Evolutionary conservation across 2,329 filamentous ascomycete species (phyloP).

Genomic region (Microdochium trichocladiopsis): DNA sequence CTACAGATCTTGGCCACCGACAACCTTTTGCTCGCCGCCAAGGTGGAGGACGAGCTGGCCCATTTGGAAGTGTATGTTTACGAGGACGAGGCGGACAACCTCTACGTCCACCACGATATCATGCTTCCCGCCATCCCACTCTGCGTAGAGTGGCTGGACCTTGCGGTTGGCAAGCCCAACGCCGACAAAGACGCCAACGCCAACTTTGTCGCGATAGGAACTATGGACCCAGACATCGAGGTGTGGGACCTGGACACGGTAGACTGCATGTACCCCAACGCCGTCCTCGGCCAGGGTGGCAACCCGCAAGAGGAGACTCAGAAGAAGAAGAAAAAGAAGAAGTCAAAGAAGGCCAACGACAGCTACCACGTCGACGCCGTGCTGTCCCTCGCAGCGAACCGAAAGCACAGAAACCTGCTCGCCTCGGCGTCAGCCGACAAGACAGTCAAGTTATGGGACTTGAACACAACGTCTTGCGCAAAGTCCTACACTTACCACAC

Average conservation of each 20-base stretch:
- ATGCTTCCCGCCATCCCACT: slow-evolving; percentile 97
- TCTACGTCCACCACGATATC: slow-evolving; percentile 98
- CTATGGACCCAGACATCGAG: slow-evolving; percentile 97
- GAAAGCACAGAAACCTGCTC: slow-evolving; percentile 87
- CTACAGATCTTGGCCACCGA: slow-evolving; percentile 88
- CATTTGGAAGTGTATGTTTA: slow-evolving; percentile 97
- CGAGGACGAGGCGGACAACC: slow-evolving; percentile 89
- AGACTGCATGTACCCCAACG: slow-evolving; percentile 97
- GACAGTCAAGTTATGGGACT: slow-evolving; percentile 96
- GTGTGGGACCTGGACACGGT: slow-evolving; percentile 96
- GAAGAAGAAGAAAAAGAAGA: slow-evolving; percentile 90
- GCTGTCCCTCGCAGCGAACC: slow-evolving; percentile 83
- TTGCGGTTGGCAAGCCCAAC: slow-evolving; percentile 70
- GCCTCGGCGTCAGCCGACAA: slow-evolving; percentile 94
- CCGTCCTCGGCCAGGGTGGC: slow-evolving; percentile 71
- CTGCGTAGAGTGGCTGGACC: slow-evolving; percentile 90
- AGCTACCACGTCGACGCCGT: slow-evolving; percentile 92
- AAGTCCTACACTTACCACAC: slow-evolving; percentile 95
- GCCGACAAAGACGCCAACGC: slow-evolving; percentile 60
- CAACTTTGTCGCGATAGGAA: slow-evolving; percentile 92
- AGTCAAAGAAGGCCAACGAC: slow-evolving; percentile 81
- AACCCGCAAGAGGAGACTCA: slow-evolving; percentile 46
- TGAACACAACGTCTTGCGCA: slow-evolving; percentile 85
- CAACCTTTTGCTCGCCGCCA: slow-evolving; percentile 85
- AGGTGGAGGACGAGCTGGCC: slow-evolving; percentile 94